A percentile compares a stretch with the other conserved stretches of the same genome.
Evolutionary conservation across 2,329 filamentous ascomycete species (phyloP).

Genomic region (Hortaea sp.): DNA sequence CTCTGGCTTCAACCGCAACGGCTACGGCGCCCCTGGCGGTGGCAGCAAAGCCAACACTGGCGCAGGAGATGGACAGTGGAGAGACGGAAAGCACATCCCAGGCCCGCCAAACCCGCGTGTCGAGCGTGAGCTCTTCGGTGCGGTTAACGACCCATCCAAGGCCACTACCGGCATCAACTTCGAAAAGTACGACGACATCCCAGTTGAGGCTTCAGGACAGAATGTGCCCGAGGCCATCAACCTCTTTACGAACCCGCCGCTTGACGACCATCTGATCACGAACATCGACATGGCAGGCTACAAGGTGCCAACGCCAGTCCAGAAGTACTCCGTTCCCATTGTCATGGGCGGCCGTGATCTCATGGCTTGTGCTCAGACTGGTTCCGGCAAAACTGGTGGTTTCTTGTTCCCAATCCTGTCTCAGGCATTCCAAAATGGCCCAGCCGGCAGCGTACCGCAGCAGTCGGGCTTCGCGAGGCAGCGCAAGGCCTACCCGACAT

Average conservation of each 20-base stretch:
- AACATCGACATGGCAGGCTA: constrained; percentile 95
- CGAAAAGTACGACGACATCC: constrained; percentile 99
- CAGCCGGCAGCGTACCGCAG: constrained; percentile 55
- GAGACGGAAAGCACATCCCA: constrained; percentile 89
- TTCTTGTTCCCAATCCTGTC: constrained; percentile 98
- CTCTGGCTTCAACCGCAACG: constrained; percentile 50
- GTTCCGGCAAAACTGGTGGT: constrained; percentile 99
- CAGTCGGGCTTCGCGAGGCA: constrained; percentile 77
- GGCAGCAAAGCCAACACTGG: constrained; percentile 51
- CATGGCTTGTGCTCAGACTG: constrained; percentile 99
- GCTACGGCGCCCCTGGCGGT: constrained; percentile 46
- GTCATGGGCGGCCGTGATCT: constrained; percentile 96
- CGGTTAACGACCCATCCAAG: constrained; percentile 83
- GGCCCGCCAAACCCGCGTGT: constrained; percentile 79
- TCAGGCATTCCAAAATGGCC: constrained; percentile 88
- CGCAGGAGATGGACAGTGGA: constrained; percentile 92
- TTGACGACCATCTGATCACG: constrained; percentile 83
- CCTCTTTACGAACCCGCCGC: constrained; percentile 84
- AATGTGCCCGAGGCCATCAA: constrained; percentile 87
- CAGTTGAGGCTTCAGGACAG: constrained; percentile 89
- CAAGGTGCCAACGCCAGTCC: constrained; percentile 90
- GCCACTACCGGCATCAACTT: constrained; percentile 99
- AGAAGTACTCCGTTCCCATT: constrained; percentile 99
- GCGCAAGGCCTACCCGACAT: constrained; percentile 95
- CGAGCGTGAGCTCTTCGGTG: constrained; percentile 92